phyloP scores from a whole-genome alignment of 305 asterid species.

The Fraxinus latifolia region DNA sequence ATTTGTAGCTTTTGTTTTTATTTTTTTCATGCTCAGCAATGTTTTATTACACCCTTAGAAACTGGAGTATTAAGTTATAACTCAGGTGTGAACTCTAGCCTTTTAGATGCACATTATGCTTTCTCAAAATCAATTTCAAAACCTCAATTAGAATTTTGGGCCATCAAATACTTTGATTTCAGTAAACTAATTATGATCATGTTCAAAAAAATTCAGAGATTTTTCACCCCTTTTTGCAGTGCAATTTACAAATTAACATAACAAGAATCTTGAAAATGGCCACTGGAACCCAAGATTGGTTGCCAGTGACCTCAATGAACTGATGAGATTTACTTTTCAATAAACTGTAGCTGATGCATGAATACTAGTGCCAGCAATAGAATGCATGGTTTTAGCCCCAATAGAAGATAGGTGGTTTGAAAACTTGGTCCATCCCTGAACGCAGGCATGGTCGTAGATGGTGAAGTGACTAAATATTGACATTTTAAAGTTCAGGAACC shows the following conservation, averaged over 20 bases:
- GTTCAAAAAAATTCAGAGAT: neutral
- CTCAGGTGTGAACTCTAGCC: neutral
- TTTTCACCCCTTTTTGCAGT: neutral
- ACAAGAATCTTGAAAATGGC: neutral
- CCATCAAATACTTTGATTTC: neutral
- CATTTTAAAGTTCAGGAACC: neutral
- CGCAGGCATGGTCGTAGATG: neutral
- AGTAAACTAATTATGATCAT: neutral
- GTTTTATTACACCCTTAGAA: neutral
- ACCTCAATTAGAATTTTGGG: neutral
- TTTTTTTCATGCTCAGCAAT: conserved; percentile 9
- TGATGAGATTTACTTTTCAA: neutral
- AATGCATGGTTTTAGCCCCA: neutral
- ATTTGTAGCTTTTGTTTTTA: neutral
- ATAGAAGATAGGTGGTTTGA: neutral
- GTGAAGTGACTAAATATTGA: neutral
- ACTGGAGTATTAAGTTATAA: neutral
- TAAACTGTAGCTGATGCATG: neutral
- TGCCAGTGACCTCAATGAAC: neutral
- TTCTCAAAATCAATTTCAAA: neutral
- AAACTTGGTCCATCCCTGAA: neutral
- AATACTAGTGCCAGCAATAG: neutral
- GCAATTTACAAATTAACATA: neutral
- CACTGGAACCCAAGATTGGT: neutral
- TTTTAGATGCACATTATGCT: neutral